Evolutionary conservation across 495 filamentous ascomycete species (phyloP).

Genomic region (Hypoxylon rickii): DNA sequence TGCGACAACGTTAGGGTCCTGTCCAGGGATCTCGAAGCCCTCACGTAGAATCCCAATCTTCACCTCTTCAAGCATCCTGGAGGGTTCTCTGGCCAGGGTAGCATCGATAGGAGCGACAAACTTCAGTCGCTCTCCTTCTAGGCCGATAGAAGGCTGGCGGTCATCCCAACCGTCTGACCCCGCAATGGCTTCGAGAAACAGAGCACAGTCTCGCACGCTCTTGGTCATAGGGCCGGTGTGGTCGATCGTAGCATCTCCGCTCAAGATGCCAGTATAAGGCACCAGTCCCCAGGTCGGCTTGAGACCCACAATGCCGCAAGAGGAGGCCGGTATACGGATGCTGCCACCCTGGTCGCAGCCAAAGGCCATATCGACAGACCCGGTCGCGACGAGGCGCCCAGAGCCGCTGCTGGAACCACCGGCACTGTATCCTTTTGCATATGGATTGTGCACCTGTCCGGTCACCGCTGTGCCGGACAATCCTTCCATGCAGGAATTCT

Average conservation of each 20-base stretch:
- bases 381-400: constrained; percentile 55
- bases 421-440: constrained; percentile 53
- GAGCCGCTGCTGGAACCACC: constrained; percentile 65
- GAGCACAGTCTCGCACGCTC: constrained; percentile 55
- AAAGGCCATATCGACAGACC: constrained; percentile 59
- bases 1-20: constrained; percentile 48
- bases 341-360: constrained; percentile 67
- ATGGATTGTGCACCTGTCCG: constrained; percentile 57
- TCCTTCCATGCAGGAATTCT: constrained; percentile 51
- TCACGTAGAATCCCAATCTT: constrained; percentile 59
- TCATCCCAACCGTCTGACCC: constrained; percentile 64
- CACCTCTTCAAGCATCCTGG: constrained; percentile 49
- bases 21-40: constrained; percentile 49
- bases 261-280: constrained; percentile 54
- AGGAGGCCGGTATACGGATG: constrained; percentile 59
- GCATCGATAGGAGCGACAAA: constrained; percentile 35
- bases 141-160: constrained; percentile 48
- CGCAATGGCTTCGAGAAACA: constrained; percentile 56
- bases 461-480: constrained; percentile 52
- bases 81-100: constrained; percentile 12
- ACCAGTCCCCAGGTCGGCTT: constrained; percentile 57
- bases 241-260: constrained; percentile 52
- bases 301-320: constrained; percentile 53
- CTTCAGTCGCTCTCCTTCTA: constrained; percentile 45
- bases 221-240: constrained; percentile 55